Conservation (phyloP, 495 filamentous ascomycete genomes). For the Neurospora sp. region DNA sequence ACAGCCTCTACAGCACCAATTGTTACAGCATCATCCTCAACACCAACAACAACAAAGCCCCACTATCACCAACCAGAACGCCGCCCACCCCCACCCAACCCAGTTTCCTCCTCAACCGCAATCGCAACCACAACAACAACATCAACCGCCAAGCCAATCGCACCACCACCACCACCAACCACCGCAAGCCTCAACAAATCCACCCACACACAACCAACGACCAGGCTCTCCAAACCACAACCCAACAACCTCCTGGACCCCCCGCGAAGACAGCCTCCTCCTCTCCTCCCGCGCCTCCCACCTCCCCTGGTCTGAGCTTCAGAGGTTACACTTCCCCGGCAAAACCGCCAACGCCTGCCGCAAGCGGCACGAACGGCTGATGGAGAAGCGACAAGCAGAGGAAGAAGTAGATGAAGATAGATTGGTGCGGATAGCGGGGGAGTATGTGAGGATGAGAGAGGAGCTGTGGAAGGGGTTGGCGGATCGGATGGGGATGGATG, state of each 20-base stretch:
- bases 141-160: not conserved
- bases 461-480: slow-evolving; percentile 62
- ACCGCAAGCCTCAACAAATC: not conserved
- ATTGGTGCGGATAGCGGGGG: slow-evolving; percentile 52
- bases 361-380: slow-evolving; percentile 65
- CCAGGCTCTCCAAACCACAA: not conserved
- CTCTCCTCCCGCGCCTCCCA: not conserved
- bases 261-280: not conserved
- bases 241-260: not conserved
- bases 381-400: slow-evolving; percentile 47
- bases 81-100: not conserved
- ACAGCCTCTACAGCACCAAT: not conserved
- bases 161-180: not conserved
- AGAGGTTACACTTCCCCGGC: slow-evolving; percentile 52
- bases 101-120: not conserved
- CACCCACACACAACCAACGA: not conserved
- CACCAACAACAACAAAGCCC: not conserved
- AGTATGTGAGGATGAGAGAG: slow-evolving; percentile 56
- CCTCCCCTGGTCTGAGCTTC: slow-evolving; percentile 53
- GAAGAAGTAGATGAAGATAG: slow-evolving; percentile 57
- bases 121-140: not conserved
- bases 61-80: not conserved
- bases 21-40: not conserved
- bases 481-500: slow-evolving; percentile 51
- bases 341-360: slow-evolving; percentile 74